phyloP scores from a whole-genome alignment of 805 yeast species.

The Wickerhamomyces kurtzmanii region DNA sequence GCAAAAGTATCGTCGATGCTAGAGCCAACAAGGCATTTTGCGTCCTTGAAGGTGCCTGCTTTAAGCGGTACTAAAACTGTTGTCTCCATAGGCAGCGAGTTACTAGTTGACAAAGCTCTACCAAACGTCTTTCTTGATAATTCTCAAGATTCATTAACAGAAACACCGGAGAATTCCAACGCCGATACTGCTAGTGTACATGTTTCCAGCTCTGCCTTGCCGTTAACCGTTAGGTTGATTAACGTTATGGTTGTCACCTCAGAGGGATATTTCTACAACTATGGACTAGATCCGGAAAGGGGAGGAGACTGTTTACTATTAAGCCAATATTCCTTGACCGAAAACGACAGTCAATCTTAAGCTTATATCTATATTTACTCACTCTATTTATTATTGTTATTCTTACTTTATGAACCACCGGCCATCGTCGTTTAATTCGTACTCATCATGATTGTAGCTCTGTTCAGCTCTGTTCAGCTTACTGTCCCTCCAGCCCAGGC shows the following conservation, averaged over 20 bases:
- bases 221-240: constrained; percentile 18
- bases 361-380: constrained; percentile 2
- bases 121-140: constrained; percentile 11
- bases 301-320: constrained; percentile 90
- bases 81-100: constrained; percentile 34
- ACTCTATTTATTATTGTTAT: constrained; percentile 1
- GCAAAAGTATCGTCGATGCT: constrained; percentile 69
- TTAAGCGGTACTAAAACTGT: constrained; percentile 34
- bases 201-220: too few species aligned
- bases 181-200: constrained; percentile 18
- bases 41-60: constrained; percentile 67
- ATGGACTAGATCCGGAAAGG: constrained; percentile 71
- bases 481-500: too few species aligned
- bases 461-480: too few species aligned
- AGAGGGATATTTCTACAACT: constrained; percentile 74
- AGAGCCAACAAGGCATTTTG: constrained; percentile 89
- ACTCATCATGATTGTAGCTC: too few species aligned
- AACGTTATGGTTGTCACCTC: constrained; percentile 68
- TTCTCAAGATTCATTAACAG: constrained; percentile 1
- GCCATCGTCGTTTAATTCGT: too few species aligned
- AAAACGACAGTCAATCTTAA: constrained; percentile 5
- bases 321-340: constrained; percentile 51
- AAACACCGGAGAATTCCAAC: constrained; percentile 14
- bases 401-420: too few species aligned
- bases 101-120: constrained; percentile 10